These are phyloP conservation scores for Infundibulicybe gibba DNA, from an alignment of 768 basidiomycete genomes.

Conservation along the genomic window DNA sequence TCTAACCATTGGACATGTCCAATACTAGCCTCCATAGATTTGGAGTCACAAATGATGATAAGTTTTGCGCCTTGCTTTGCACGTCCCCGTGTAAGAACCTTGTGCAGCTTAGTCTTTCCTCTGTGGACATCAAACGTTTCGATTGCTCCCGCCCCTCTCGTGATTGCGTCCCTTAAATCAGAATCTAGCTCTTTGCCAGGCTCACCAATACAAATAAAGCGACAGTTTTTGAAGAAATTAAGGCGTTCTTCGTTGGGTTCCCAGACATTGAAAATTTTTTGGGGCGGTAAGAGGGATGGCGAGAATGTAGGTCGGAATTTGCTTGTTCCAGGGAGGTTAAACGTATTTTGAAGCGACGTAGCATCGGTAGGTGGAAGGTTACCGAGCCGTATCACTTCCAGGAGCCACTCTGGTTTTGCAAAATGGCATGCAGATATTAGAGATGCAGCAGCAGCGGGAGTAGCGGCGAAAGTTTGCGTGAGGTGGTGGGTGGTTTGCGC, in stretches of 20 bases:
- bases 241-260: constrained; percentile 63
- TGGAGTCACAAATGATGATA: constrained; percentile 49
- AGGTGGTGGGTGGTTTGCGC: constrained; percentile 64
- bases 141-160: constrained; percentile 54
- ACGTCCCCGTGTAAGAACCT: constrained; percentile 46
- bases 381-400: constrained; percentile 54
- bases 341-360: constrained; percentile 46
- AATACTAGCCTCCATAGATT: constrained; percentile 43
- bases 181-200: constrained; percentile 43
- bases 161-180: constrained; percentile 51
- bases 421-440: constrained; percentile 55
- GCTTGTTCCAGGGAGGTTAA: constrained; percentile 43
- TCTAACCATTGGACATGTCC: constrained; percentile 54
- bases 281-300: constrained; percentile 37
- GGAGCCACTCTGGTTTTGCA: constrained; percentile 67
- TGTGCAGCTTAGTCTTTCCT: constrained; percentile 48
- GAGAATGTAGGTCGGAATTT: constrained; percentile 62
- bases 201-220: constrained; percentile 63
- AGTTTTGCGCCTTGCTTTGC: constrained; percentile 47
- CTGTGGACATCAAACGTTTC: constrained; percentile 55
- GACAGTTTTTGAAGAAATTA: constrained; percentile 45
- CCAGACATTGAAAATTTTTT: constrained; percentile 59
- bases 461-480: constrained; percentile 44
- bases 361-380: constrained; percentile 26
- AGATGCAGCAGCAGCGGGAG: constrained; percentile 49